Conservation (phyloP, 331 rosid species). For the Pyracantha coccinea region DNA sequence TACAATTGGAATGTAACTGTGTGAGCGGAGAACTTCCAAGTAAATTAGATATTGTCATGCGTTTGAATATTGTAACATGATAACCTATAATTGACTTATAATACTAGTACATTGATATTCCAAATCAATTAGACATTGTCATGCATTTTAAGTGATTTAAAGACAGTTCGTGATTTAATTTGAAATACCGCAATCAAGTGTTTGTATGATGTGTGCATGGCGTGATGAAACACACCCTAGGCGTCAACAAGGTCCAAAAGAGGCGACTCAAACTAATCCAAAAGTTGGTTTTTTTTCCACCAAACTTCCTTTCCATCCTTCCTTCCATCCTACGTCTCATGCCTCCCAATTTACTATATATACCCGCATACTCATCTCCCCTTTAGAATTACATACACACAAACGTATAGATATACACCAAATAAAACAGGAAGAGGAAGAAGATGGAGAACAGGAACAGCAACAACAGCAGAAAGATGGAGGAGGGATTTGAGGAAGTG, state of each 20-base stretch:
- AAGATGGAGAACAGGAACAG: constrained; percentile 44
- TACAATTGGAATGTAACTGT: too few species aligned
- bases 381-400: background rate
- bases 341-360: constrained; percentile 19
- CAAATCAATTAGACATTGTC: too few species aligned
- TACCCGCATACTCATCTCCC: background rate
- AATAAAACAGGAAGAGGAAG: background rate
- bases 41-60: too few species aligned
- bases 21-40: too few species aligned
- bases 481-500: constrained; percentile 9
- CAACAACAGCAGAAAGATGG: constrained; percentile 6
- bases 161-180: too few species aligned
- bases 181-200: background rate
- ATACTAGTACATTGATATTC: too few species aligned
- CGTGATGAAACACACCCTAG: background rate
- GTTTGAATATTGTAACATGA: too few species aligned
- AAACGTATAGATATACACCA: background rate
- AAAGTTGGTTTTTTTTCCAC: constrained; percentile 30
- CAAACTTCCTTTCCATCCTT: constrained; percentile 30
- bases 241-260: constrained; percentile 42
- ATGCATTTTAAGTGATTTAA: too few species aligned
- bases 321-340: constrained; percentile 39
- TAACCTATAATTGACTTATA: too few species aligned
- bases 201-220: too few species aligned
- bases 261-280: constrained; percentile 37